Percentiles rank a stretch among this genome's conserved stretches.
These are phyloP conservation scores for Akanthomyces muscarius DNA, from an alignment of 2,329 filamentous ascomycete genomes.

Conservation along the genomic window DNA sequence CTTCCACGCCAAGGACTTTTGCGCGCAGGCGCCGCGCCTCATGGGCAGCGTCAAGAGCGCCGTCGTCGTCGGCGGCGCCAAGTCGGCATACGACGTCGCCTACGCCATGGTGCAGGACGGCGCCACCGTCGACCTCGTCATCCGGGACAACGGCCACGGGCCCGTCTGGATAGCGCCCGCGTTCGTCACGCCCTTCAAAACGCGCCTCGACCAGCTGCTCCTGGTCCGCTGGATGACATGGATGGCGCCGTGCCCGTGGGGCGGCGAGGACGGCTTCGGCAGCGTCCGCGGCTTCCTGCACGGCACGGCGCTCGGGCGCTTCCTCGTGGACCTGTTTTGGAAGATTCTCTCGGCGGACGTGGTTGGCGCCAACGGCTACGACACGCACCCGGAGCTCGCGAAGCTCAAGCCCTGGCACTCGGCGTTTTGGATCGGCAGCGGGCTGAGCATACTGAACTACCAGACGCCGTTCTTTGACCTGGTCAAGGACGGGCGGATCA, in stretches of 20 bases:
- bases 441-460: conserved; percentile 52
- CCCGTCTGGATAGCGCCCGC: conserved; percentile 52
- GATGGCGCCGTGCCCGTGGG: conserved; percentile 65
- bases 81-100: conserved; percentile 56
- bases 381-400: conserved; percentile 35
- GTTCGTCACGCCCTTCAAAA: conserved; percentile 58
- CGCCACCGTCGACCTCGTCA: conserved; percentile 46
- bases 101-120: conserved; percentile 50
- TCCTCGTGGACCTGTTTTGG: conserved; percentile 48
- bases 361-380: conserved; percentile 41
- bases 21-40: conserved; percentile 30
- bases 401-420: conserved; percentile 40
- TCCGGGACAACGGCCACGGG: conserved; percentile 47
- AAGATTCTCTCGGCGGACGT: conserved; percentile 44
- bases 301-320: conserved; percentile 44
- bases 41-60: conserved; percentile 23
- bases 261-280: conserved; percentile 48
- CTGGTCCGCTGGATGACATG: conserved; percentile 55
- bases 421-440: conserved; percentile 46
- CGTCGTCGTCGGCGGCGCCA: conserved; percentile 52
- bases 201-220: conserved; percentile 54
- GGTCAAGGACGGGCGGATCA: conserved; percentile 44
- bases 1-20: conserved; percentile 44
- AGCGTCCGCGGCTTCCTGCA: conserved; percentile 47
- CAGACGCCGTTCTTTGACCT: conserved; percentile 47